phyloP scores from a whole-genome alignment of 305 asterid species.

The Fraxinus nigra region DNA sequence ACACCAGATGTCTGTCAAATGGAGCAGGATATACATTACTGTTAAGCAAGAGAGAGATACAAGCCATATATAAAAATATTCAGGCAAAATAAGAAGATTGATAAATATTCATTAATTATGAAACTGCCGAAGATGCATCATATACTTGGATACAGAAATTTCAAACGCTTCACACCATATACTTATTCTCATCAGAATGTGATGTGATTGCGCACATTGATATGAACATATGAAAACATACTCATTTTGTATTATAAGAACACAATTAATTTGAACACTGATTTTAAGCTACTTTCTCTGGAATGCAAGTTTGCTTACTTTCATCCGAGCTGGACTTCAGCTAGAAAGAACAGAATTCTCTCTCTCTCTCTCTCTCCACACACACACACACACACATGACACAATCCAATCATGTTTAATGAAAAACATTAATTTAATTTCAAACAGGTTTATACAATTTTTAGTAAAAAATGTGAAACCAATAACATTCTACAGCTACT shows the following conservation, averaged over 20 bases:
- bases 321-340: neutral
- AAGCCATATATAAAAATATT: neutral
- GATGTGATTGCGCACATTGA: neutral
- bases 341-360: neutral
- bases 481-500: neutral
- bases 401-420: neutral
- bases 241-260: neutral
- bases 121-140: neutral
- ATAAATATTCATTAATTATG: neutral
- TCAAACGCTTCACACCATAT: neutral
- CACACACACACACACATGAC: neutral
- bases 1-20: slow-evolving; percentile 53
- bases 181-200: neutral
- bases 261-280: neutral
- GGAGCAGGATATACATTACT: slow-evolving; percentile 18
- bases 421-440: neutral
- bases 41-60: neutral
- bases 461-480: neutral
- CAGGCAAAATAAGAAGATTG: slow-evolving; percentile 7
- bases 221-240: neutral
- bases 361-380: neutral
- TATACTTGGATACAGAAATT: neutral
- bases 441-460: neutral
- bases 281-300: neutral
- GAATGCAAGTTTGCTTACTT: neutral